phyloP scores from a whole-genome alignment of 2,329 filamentous ascomycete genomes.

The Zopfia rhizophila region DNA sequence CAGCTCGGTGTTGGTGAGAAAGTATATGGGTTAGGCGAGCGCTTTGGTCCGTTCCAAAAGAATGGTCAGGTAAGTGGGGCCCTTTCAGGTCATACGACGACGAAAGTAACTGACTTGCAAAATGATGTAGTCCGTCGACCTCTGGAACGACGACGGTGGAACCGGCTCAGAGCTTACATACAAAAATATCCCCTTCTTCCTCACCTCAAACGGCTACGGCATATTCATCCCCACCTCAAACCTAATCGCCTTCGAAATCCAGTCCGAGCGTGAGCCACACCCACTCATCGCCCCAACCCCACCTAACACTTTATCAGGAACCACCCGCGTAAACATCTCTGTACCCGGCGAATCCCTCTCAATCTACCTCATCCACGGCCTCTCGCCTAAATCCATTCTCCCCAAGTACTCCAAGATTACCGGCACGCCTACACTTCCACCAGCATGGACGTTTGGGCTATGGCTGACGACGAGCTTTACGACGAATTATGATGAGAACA shows the following conservation, averaged over 20 bases:
- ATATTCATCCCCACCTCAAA: conserved; percentile 22
- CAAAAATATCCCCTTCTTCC: conserved; percentile 26
- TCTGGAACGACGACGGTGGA: conserved; percentile 27
- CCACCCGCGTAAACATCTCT: conserved; percentile 22
- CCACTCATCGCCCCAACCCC: not conserved
- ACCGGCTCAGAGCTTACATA: conserved; percentile 26
- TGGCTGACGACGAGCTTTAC: conserved; percentile 25
- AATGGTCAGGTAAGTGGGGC: conserved; percentile 16
- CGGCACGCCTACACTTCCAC: conserved; percentile 20
- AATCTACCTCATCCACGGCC: conserved; percentile 23
- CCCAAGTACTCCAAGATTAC: conserved; percentile 19
- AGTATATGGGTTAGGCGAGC: conserved; percentile 23
- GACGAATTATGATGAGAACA: conserved; percentile 23
- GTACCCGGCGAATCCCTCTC: conserved; percentile 23
- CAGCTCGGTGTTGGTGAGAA: conserved; percentile 25
- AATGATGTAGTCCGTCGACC: conserved; percentile 10
- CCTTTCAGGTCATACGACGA: no score
- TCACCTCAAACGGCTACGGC: conserved; percentile 26
- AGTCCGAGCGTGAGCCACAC: conserved; percentile 16
- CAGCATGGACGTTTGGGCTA: conserved; percentile 24
- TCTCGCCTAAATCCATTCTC: conserved; percentile 19
- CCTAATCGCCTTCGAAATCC: conserved; percentile 21
- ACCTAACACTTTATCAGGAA: conserved; percentile 2
- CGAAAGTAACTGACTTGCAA: no score
- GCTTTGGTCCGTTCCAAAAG: conserved; percentile 22